phyloP scores from a whole-genome alignment of 768 basidiomycete genomes.

The Rubroboletus satanas region DNA sequence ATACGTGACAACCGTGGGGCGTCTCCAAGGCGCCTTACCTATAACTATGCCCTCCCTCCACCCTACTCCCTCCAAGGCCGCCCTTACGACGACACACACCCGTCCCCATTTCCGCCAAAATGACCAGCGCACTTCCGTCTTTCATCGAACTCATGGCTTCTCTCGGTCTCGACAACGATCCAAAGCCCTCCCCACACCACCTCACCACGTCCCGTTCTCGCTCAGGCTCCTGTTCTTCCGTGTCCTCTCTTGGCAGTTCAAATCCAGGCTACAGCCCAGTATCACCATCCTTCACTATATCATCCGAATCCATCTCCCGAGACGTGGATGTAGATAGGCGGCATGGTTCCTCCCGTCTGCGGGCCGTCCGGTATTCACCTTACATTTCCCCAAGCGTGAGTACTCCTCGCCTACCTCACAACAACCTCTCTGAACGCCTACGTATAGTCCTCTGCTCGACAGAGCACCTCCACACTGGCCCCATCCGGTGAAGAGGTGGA shows the following conservation, averaged over 20 bases:
- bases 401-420: neutral
- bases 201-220: constrained; percentile 26
- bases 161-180: constrained; percentile 61
- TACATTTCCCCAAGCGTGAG: constrained; percentile 29
- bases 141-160: constrained; percentile 87
- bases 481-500: constrained; percentile 25
- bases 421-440: neutral
- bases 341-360: constrained; percentile 24
- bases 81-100: constrained; percentile 14
- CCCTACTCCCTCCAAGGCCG: constrained; percentile 16
- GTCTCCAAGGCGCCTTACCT: constrained; percentile 33
- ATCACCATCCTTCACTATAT: constrained; percentile 37
- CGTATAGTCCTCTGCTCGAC: constrained; percentile 39
- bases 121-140: constrained; percentile 71
- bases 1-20: constrained; percentile 37
- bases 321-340: constrained; percentile 32
- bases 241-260: constrained; percentile 41
- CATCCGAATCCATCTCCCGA: constrained; percentile 22
- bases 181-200: constrained; percentile 32
- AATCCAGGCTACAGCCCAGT: constrained; percentile 28
- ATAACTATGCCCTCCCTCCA: constrained; percentile 24
- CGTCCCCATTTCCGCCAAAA: constrained; percentile 37
- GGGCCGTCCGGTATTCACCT: constrained; percentile 29
- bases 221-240: constrained; percentile 45
- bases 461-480: constrained; percentile 40